Evolutionary conservation across 140 eudicot species (phyloP).

Genomic region (Stevia rebaudiana): DNA sequence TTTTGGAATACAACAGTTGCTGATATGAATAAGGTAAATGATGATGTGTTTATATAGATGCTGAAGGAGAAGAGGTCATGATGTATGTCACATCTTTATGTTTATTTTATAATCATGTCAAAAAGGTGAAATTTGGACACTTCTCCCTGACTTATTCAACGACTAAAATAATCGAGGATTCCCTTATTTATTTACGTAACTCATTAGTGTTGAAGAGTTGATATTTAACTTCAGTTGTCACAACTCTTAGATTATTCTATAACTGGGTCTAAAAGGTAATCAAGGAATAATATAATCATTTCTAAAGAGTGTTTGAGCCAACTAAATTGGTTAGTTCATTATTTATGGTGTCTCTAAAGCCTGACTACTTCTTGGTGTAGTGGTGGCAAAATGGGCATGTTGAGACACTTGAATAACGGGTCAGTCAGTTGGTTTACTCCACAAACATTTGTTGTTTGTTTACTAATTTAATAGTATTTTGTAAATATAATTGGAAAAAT

Average conservation of each 20-base stretch:
- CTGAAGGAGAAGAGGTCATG: constrained; percentile 26
- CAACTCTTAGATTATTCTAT: constrained; percentile 11
- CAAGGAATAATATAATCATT: background rate
- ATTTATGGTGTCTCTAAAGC: background rate
- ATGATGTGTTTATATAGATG: constrained; percentile 23
- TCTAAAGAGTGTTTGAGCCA: constrained; percentile 4
- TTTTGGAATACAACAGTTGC: background rate
- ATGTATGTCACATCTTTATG: constrained; percentile 19
- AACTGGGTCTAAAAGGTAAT: constrained; percentile 3
- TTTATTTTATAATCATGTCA: constrained; percentile 16
- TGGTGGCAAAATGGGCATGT: background rate
- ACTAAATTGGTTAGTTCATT: background rate
- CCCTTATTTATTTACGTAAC: background rate
- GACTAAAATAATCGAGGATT: too few relatives aligned
- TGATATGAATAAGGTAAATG: constrained; percentile 19
- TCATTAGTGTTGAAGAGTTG: constrained; percentile 26
- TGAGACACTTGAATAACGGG: background rate
- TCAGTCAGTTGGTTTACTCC: background rate
- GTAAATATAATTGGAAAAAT: background rate
- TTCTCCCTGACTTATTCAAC: too few relatives aligned
- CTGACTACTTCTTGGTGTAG: background rate
- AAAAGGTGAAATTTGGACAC: constrained; percentile 1
- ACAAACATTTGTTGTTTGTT: background rate
- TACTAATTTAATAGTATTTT: background rate
- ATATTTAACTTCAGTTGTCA: constrained; percentile 15